phyloP scores from a whole-genome alignment of 495 filamentous ascomycete species.

The Tuber magnatum region DNA sequence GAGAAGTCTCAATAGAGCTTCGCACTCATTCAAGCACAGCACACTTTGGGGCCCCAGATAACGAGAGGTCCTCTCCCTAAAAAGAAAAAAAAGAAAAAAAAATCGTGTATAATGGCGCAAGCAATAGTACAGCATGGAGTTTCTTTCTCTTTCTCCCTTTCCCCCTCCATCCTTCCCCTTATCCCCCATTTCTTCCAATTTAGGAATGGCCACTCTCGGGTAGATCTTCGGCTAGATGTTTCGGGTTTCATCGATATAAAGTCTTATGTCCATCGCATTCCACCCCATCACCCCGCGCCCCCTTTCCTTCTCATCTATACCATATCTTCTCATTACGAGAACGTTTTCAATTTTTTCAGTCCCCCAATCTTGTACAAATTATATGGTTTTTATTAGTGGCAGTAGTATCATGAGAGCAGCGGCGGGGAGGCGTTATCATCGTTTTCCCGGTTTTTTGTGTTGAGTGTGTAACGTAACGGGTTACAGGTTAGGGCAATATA shows the following conservation, averaged over 20 bases:
- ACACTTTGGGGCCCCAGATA: background rate
- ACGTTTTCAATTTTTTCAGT: background rate
- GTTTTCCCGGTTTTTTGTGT: background rate
- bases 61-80: background rate
- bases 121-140: background rate
- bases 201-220: background rate
- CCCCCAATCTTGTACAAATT: background rate
- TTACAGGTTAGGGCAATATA: background rate
- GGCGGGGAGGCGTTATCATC: background rate
- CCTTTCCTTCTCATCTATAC: background rate
- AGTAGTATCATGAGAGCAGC: background rate
- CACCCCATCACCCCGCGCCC: background rate
- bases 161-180: background rate
- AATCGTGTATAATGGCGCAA: slow-evolving; percentile 11
- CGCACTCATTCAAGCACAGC: background rate
- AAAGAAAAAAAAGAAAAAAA: background rate
- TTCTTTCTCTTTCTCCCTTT: background rate
- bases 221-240: background rate
- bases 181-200: background rate
- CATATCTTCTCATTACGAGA: background rate
- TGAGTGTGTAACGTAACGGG: background rate
- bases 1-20: slow-evolving; percentile 17
- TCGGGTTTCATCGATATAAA: background rate
- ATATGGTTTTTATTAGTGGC: background rate
- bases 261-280: background rate